phyloP scores from a whole-genome alignment of 163 green algal genomes.

The Chlamydomonas reinhardtii region DNA sequence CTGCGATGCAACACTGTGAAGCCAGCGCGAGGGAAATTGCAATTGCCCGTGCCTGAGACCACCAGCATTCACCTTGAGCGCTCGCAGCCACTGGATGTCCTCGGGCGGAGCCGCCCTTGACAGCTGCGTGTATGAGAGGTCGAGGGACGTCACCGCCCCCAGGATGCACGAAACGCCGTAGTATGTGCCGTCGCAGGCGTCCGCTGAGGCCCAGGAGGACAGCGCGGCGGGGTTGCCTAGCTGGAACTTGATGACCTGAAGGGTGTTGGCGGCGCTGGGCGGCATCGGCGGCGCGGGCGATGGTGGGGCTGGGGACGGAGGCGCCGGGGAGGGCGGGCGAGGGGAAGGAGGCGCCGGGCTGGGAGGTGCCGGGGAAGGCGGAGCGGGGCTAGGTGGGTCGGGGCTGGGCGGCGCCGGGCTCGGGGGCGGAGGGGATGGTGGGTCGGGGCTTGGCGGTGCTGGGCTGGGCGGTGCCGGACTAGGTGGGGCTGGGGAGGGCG shows the following conservation, averaged over 20 bases:
- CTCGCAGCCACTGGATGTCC: neutral
- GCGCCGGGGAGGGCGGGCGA: too few species aligned
- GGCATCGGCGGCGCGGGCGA: neutral
- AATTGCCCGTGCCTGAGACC: too few species aligned
- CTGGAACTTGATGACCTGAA: neutral
- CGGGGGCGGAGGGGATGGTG: too few species aligned
- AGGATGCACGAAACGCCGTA: too few species aligned
- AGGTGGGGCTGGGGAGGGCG: neutral
- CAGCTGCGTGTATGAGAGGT: neutral
- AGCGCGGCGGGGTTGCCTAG: neutral
- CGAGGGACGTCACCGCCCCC: too few species aligned
- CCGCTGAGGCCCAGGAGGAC: neutral
- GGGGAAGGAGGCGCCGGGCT: neutral
- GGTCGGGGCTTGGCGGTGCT: neutral
- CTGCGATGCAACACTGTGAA: too few species aligned
- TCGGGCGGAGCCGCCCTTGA: neutral
- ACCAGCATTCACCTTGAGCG: neutral
- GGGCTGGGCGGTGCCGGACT: neutral
- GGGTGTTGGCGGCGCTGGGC: neutral
- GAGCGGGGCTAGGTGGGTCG: too few species aligned
- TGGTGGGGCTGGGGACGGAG: neutral
- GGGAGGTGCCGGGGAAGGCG: neutral
- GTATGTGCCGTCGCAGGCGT: constrained; percentile 4
- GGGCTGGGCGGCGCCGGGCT: neutral
- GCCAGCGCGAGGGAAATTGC: too few species aligned